Evolutionary conservation across 2,329 filamentous ascomycete species (phyloP), one percentile per base, ranked within the genome.

Genomic region (Fusarium armeniacum): DNA sequence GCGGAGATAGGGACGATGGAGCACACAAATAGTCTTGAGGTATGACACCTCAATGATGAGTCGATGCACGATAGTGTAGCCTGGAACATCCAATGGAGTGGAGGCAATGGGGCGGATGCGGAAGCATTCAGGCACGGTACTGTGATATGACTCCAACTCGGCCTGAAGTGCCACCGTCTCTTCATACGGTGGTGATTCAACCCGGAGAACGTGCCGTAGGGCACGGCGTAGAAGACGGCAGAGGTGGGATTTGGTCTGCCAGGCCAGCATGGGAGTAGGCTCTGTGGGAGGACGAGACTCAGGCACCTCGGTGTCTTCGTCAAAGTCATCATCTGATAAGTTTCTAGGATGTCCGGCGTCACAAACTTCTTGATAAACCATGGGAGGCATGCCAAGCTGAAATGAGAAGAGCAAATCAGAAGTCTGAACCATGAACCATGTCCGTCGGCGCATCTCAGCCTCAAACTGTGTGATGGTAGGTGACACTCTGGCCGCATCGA

Each of bases 341-440:
- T 85, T 86, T 10, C 79, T 76, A 11, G 84, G 84, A 20, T 81
- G 77, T 12, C 77, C 79, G 3, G 81, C 83, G 69, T 86, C 84
- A 69, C 80, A 84, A 33, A 82, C 80, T 16, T 81, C 80, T n/a
- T 83, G 78, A 51, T 83, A 79, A 49, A 86, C 79, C 57, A 83
- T 82, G n/a, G 82, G 78, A 2, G 85, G 84, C 73, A 87, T 81
- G 11, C 85, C 84, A n/a, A 85, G 81, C 73, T 87, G 84, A 62
- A 84, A 85, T 1, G 84, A 84, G 46, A 85, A 81, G 4, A 86
- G 67, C 6, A 83, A 75, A 68, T 87, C 85, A 20, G 82, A 82
- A 1, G 83, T 78, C 65, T 84, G 81, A 18, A 82, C 78, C 67
- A 82, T 79, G 53, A 84, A 81, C 83, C 85, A 87, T 3, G 78